These are phyloP conservation scores for Sedum album DNA, from an alignment of 164 flowering plant genomes.

Conservation along the genomic window DNA sequence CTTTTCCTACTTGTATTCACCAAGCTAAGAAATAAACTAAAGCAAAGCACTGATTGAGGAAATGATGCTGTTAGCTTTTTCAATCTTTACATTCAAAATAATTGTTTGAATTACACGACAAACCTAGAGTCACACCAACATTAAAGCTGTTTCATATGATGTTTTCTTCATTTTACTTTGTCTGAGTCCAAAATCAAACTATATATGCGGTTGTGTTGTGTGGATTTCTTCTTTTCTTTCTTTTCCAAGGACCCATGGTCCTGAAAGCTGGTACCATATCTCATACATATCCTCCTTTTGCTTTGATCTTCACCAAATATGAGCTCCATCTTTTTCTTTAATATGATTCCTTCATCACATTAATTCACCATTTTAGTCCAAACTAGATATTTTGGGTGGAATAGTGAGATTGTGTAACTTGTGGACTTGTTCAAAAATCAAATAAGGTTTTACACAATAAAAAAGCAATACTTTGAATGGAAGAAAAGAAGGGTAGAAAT, in stretches of 20 bases:
- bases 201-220: not conserved
- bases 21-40: not conserved
- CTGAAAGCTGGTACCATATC: not conserved
- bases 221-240: not conserved
- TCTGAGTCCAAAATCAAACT: not conserved
- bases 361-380: not conserved
- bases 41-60: slow-evolving; percentile 7
- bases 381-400: not conserved
- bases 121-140: not conserved
- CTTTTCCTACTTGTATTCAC: slow-evolving; percentile 3
- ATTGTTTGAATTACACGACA: slow-evolving; percentile 4
- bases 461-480: not conserved
- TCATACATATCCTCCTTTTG: not conserved
- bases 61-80: slow-evolving; percentile 4
- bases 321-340: not conserved
- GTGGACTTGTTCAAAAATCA: not conserved
- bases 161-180: slow-evolving; percentile 1
- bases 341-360: not conserved
- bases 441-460: not conserved
- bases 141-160: not conserved
- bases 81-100: not conserved
- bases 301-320: not conserved
- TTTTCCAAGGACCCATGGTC: not conserved
- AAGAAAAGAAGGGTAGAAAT: not conserved
- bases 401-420: not conserved